These are phyloP conservation scores for Apiospora arundinis DNA, from an alignment of 2,329 filamentous ascomycete species.

Conservation along the genomic window DNA sequence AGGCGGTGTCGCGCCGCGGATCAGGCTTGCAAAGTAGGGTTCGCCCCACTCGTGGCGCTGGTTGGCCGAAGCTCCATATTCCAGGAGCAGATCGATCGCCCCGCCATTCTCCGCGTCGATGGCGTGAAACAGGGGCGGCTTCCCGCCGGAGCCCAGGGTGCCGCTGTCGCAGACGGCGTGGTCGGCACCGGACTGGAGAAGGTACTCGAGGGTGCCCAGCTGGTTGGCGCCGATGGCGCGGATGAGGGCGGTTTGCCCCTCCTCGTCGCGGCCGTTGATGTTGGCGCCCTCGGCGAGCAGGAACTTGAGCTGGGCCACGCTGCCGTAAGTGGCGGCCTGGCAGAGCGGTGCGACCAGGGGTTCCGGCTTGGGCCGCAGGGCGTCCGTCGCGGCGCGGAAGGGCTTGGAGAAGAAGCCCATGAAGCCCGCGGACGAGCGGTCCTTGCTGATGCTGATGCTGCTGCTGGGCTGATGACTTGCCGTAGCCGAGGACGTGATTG, in stretches of 20 bases:
- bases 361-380: slow-evolving; percentile 31
- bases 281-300: slow-evolving; percentile 35
- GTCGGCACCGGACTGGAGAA: slow-evolving; percentile 42
- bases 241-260: slow-evolving; percentile 36
- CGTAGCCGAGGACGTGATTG: background rate
- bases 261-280: slow-evolving; percentile 37
- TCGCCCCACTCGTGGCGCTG: slow-evolving; percentile 32
- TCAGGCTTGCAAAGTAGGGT: slow-evolving; percentile 28
- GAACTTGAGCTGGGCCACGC: slow-evolving; percentile 27
- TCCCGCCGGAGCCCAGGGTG: slow-evolving; percentile 32
- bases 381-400: slow-evolving; percentile 30
- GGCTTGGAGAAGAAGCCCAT: slow-evolving; percentile 34
- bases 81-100: slow-evolving; percentile 37
- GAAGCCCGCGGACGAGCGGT: slow-evolving; percentile 23
- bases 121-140: slow-evolving; percentile 43
- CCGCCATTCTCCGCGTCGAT: slow-evolving; percentile 38
- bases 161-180: slow-evolving; percentile 29
- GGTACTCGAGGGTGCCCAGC: slow-evolving; percentile 38
- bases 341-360: slow-evolving; percentile 33
- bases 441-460: background rate
- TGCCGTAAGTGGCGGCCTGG: slow-evolving; percentile 29
- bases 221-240: slow-evolving; percentile 35
- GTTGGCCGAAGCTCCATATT: slow-evolving; percentile 34
- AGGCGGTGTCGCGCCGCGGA: slow-evolving; percentile 23
- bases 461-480: no score